Evolutionary conservation across 2,329 filamentous ascomycete species (phyloP).

Genomic region (Calonectria pseudoturangicola): DNA sequence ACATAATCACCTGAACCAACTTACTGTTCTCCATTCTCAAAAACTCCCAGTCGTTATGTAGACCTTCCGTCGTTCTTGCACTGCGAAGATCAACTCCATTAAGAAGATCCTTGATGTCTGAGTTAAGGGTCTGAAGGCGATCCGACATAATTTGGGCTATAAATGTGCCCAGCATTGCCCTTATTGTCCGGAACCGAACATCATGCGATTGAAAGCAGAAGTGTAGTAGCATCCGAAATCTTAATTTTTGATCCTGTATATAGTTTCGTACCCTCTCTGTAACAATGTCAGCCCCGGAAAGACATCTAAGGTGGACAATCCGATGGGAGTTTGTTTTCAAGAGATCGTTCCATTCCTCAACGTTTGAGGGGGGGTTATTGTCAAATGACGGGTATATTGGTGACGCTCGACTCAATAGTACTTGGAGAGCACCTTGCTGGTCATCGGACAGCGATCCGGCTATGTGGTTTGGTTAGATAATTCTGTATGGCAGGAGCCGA

Average conservation of each 20-base stretch:
- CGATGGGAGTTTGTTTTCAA: background rate
- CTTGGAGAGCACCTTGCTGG: background rate
- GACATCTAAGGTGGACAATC: conserved; percentile 3
- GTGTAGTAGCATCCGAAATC: background rate
- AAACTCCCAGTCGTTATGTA: background rate
- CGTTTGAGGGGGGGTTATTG: background rate
- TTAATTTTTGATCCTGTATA: background rate
- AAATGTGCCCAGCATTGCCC: conserved; percentile 19
- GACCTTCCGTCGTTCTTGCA: conserved; percentile 1
- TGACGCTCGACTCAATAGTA: background rate
- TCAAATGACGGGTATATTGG: conserved; percentile 11
- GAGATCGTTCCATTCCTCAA: background rate
- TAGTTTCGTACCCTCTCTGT: background rate
- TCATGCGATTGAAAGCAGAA: conserved; percentile 26
- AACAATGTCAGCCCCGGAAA: background rate
- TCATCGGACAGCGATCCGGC: background rate
- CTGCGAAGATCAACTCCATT: background rate
- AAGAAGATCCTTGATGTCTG: background rate
- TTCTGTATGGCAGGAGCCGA: too few species aligned
- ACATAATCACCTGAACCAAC: conserved; percentile 15
- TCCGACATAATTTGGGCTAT: conserved; percentile 6
- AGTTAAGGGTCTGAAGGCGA: background rate
- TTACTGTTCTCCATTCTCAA: background rate
- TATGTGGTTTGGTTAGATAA: background rate
- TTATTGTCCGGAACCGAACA: conserved; percentile 17